These are phyloP conservation scores for Skeletonema costatum DNA, from an alignment of 108 stramenopile species.

Conservation along the genomic window DNA sequence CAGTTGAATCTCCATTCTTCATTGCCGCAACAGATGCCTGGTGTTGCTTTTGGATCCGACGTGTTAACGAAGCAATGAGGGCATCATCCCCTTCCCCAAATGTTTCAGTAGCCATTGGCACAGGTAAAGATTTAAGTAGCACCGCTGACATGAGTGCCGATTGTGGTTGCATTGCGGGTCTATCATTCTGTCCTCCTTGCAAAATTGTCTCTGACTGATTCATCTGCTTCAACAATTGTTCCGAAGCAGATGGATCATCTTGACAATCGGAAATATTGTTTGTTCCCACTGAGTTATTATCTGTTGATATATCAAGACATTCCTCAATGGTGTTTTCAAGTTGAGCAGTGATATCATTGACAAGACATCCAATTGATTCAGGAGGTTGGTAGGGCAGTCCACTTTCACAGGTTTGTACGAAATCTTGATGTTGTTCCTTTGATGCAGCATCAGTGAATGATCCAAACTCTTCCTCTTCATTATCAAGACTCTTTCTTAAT, in stretches of 20 bases:
- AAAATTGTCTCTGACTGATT: not conserved
- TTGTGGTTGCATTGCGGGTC: not conserved
- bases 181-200: not conserved
- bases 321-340: slow-evolving; percentile 17
- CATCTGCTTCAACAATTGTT: not conserved
- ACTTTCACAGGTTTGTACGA: not conserved
- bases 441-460: not conserved
- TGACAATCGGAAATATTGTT: not conserved
- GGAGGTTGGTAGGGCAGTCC: slow-evolving; percentile 24
- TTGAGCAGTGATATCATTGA: slow-evolving; percentile 22
- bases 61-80: slow-evolving; percentile 28
- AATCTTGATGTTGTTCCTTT: too few relatives aligned
- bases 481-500: not conserved
- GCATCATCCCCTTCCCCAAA: slow-evolving; percentile 4
- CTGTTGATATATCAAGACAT: slow-evolving; percentile 15
- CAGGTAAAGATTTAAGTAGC: slow-evolving; percentile 32
- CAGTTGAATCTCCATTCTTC: not conserved
- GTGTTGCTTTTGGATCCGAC: slow-evolving; percentile 33
- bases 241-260: not conserved
- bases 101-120: slow-evolving; percentile 25
- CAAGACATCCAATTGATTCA: slow-evolving; percentile 21
- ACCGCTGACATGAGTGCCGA: slow-evolving; percentile 37
- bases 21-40: not conserved
- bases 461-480: not conserved
- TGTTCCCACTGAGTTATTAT: slow-evolving; percentile 1